Evolutionary conservation across 805 yeast genomes (phyloP), one percentile per base, ranked within the genome.

Genomic region (Candida morakotiae): DNA sequence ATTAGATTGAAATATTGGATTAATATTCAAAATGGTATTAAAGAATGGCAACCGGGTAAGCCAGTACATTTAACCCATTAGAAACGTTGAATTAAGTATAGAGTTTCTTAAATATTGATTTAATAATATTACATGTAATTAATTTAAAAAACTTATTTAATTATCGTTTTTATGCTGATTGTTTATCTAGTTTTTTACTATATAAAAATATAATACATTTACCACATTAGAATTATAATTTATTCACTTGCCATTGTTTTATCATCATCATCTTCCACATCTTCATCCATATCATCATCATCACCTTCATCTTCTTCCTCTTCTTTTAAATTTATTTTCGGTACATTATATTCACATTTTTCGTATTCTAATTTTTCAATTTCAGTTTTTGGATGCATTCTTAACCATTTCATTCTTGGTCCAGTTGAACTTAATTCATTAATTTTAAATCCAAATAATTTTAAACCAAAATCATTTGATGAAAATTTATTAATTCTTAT

Each of bases 351-450:
- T 55, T 83, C 87, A 53, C 93, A 84, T 25, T 60, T 62, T 5
- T 75, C 71, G 46, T 68, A 79, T 51, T 86, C 94, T 35, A 64
- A 71, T 48, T 74, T 60, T 51, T 84, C 89, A 29, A 68, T 77
- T 14, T 64, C 71, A 3, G 78, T 72, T 30, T 65, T 64, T 3
- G 98, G 98, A 45, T 75, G 69, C 56, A 79, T 80, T 49, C 98
- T 77, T 44, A 91, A 70, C 98, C 98, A 93, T 51, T 74, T 75
- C 98, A 93, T 93, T 49, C 98, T 75, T n/a, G 94, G 89, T 0
- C 98, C 98, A 33, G 84, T 73, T 21, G 73, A 65, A 31, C 95
- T 82, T 38, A 64, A 54, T 55, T 86, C 91, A 51, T 83, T 77
- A 20, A 93, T 71, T 48, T 76, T 77, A 68, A 93, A 93, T 1